A percentile compares a stretch with the other conserved stretches of the same genome.
Evolutionary conservation across 176 grass and related monocot genomes (phyloP).

Genomic region (Oryza officinalis): DNA sequence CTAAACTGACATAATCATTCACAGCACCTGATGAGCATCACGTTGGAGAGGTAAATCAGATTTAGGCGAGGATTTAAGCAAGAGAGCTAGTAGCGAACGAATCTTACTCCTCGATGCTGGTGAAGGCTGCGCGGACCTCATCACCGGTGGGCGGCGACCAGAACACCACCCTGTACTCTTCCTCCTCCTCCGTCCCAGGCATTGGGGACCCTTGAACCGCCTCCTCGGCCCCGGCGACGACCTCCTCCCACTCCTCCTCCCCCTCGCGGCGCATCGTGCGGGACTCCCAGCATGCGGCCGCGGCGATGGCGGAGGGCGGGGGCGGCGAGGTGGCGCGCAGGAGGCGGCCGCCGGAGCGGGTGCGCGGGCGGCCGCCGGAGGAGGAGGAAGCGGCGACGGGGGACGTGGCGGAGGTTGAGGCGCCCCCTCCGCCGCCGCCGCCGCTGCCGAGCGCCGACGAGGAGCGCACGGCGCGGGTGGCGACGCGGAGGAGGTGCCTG

Average conservation of each 20-base stretch:
- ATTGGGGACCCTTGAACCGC: neutral
- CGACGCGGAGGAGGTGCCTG: conserved; percentile 58
- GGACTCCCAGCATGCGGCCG: conserved; percentile 42
- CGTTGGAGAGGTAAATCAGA: neutral
- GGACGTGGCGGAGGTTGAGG: conserved; percentile 35
- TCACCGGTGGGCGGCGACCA: conserved; percentile 66
- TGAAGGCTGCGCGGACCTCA: conserved; percentile 72
- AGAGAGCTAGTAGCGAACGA: neutral
- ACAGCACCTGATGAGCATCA: neutral
- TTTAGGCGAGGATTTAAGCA: conserved; percentile 18
- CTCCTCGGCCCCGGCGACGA: conserved; percentile 41
- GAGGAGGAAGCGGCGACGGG: conserved; percentile 31
- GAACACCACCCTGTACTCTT: conserved; percentile 55
- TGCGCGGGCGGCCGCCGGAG: conserved; percentile 30
- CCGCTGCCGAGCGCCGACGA: conserved; percentile 21
- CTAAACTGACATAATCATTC: neutral
- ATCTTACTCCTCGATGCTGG: conserved; percentile 73
- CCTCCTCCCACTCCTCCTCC: conserved; percentile 62
- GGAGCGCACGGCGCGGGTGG: conserved; percentile 43
- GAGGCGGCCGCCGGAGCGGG: neutral
- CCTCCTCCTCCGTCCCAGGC: neutral
- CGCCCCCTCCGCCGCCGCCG: neutral
- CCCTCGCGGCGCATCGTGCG: conserved; percentile 41
- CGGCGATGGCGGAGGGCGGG: conserved; percentile 40
- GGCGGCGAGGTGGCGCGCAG: conserved; percentile 49